Conservation (phyloP, 2,329 filamentous ascomycete genomes). For the Epicoccum nigrum region DNA sequence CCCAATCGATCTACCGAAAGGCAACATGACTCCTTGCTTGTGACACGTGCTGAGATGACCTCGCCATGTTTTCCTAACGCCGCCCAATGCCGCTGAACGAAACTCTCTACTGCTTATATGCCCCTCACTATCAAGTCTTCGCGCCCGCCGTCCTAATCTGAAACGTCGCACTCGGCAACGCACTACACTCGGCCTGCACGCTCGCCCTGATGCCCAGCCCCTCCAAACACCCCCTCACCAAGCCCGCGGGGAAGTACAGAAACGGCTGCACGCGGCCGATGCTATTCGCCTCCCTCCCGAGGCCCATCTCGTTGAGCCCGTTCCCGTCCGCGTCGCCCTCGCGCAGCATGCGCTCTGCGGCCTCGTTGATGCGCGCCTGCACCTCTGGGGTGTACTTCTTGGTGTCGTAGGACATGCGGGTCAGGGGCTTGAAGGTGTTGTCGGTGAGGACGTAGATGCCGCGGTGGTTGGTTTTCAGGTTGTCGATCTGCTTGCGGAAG, state of each 20-base stretch:
- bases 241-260: slow-evolving; percentile 91
- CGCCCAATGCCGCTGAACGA: slow-evolving; percentile 41
- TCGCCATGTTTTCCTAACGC: slow-evolving; percentile 27
- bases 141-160: slow-evolving; percentile 85
- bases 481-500: slow-evolving; percentile 97
- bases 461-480: slow-evolving; percentile 96
- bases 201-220: slow-evolving; percentile 88
- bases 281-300: slow-evolving; percentile 59
- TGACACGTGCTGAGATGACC: background rate
- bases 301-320: slow-evolving; percentile 8
- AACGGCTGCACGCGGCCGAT: slow-evolving; percentile 61
- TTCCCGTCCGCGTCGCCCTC: slow-evolving; percentile 31
- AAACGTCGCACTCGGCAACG: slow-evolving; percentile 87
- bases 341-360: slow-evolving; percentile 30
- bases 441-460: slow-evolving; percentile 97
- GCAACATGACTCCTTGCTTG: slow-evolving; percentile 2
- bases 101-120: background rate
- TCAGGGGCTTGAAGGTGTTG: slow-evolving; percentile 85
- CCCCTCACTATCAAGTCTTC: slow-evolving; percentile 60
- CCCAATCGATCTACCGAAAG: slow-evolving; percentile 12
- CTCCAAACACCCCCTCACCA: slow-evolving; percentile 90
- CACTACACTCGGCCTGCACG: slow-evolving; percentile 87
- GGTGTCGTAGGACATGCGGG: slow-evolving; percentile 82
- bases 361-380: slow-evolving; percentile 25
- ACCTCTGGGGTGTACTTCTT: slow-evolving; percentile 39